phyloP scores from a whole-genome alignment of 352 stramenopile genomes.

The Peronosclerospora sorghi region DNA sequence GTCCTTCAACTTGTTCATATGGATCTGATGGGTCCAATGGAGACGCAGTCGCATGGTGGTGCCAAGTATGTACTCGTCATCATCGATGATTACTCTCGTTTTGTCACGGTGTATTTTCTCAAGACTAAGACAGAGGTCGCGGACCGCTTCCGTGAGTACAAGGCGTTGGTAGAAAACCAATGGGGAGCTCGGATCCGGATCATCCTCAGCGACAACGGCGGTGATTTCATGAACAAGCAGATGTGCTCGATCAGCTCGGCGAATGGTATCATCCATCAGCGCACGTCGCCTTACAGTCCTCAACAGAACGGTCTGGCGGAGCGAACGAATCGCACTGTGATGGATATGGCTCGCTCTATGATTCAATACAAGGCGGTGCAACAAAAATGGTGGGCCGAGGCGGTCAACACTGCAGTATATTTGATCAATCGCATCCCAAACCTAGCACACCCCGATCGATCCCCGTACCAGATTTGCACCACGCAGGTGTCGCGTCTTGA shows the following conservation, averaged over 20 bases:
- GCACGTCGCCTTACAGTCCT: not conserved
- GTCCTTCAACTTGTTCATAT: too few species aligned
- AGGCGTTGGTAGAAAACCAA: not conserved
- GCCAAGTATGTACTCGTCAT: too few species aligned
- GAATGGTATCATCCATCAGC: not conserved
- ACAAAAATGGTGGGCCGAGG: too few species aligned
- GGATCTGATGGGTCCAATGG: too few species aligned
- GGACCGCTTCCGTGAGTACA: not conserved
- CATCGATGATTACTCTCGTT: not conserved
- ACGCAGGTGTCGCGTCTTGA: constrained; percentile 2
- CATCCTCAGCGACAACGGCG: not conserved
- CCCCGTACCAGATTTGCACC: constrained; percentile 13
- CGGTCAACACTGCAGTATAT: too few species aligned
- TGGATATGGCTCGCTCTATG: too few species aligned
- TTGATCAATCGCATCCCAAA: too few species aligned
- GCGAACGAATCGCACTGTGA: not conserved
- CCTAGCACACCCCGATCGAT: not conserved
- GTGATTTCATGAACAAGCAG: not conserved
- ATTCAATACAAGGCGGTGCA: too few species aligned
- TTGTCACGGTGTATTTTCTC: not conserved
- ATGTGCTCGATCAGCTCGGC: not conserved
- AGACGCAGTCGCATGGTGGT: too few species aligned
- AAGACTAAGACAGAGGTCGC: not conserved
- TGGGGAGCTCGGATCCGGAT: not conserved
- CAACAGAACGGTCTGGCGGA: not conserved